Conservation (phyloP, 164 flowering plant species). For the Kalanchoe fedtschenkoi region DNA sequence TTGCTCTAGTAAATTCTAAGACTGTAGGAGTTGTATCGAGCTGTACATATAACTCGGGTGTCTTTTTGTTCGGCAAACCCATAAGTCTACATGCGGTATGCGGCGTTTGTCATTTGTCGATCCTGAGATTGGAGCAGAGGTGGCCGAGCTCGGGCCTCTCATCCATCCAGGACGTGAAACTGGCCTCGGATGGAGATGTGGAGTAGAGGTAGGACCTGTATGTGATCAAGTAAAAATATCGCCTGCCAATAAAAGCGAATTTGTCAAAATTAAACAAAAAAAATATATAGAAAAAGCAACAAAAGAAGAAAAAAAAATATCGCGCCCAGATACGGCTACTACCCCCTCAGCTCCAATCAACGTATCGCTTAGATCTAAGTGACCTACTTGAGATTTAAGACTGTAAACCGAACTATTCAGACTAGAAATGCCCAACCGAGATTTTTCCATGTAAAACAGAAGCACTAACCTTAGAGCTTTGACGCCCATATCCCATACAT, state of each 20-base stretch:
- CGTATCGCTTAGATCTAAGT: too few species aligned
- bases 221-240: slow-evolving; percentile 79
- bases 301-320: too few species aligned
- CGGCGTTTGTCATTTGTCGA: slow-evolving; percentile 37
- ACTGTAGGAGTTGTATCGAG: slow-evolving; percentile 4
- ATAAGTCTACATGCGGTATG: not conserved
- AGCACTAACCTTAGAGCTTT: slow-evolving; percentile 76
- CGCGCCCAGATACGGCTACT: too few species aligned
- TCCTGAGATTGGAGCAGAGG: slow-evolving; percentile 66
- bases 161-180: slow-evolving; percentile 67
- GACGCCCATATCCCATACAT: slow-evolving; percentile 72
- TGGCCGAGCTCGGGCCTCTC: slow-evolving; percentile 88
- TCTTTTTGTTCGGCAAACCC: not conserved
- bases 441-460: not conserved
- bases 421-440: not conserved
- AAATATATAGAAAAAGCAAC: too few species aligned
- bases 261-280: not conserved
- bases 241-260: slow-evolving; percentile 39
- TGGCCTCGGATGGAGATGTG: slow-evolving; percentile 37
- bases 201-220: slow-evolving; percentile 77
- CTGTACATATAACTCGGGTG: slow-evolving; percentile 19
- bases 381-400: too few species aligned
- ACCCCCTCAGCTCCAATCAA: too few species aligned
- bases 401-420: too few species aligned
- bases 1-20: not conserved